Evolutionary conservation across 2,329 filamentous ascomycete species (phyloP), one percentile per base, ranked within the genome.

Genomic region (Aspergillus fischeri): DNA sequence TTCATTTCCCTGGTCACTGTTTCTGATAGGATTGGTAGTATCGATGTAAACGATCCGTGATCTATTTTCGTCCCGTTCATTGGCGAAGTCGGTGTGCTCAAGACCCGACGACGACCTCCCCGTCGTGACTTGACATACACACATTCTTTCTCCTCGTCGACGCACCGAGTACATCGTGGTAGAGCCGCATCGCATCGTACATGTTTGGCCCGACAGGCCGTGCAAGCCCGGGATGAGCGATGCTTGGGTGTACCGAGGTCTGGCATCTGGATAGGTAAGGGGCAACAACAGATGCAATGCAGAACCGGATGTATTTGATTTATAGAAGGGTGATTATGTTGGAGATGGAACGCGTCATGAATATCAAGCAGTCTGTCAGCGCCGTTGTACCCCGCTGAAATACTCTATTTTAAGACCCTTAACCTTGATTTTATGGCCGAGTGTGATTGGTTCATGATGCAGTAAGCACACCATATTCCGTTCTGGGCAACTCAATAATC

Each of bases 121-220:
- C 53, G 47, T 8, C 53, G 17, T 1, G 53, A 55, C 28, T 51
- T 55, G 17, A 55, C 14, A 48, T 55, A 55, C 3, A 55, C 48
- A 20, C 53, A 55, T 17, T 21, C 21, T 8, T 38, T 32, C 7
- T 38, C 47, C 25, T 55, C 53, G 17, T 44, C 4, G 25, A 51
- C 27, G 25, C 53, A 55, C 1, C 53, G 53, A 8, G 27, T 27
- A 11, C 53, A 55, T 17, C n/a, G 17, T 7, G 53, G 53, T 17
- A 28, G 20, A 20, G 48, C 25, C 21, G 53, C 49, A n/a, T 55
- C 53, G n/a, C 53, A 55, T 35, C 42, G 38, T 17, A 51, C 50
- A 32, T 55, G 53, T 3, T 49, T 35, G 2, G 53, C 49, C 24
- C 53, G 53, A 35, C 53, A 55, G 4, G 25, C 24, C 21, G 45